Conservation (phyloP, 768 basidiomycete species). For the Lactarius sp. region DNA sequence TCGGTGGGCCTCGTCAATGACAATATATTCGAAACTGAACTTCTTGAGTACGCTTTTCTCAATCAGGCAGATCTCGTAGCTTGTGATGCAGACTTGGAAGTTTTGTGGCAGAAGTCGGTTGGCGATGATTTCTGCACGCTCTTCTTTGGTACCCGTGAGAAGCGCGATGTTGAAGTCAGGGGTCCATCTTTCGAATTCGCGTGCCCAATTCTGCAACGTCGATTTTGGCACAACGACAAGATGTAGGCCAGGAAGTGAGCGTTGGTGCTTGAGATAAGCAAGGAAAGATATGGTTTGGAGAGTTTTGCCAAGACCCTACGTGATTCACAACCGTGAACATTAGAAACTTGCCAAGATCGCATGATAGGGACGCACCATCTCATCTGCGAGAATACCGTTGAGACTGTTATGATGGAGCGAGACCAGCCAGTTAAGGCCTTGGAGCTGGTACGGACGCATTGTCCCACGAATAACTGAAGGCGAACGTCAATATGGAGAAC, state of each 20-base stretch:
- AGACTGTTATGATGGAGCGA: constrained; percentile 93
- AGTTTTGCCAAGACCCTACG: constrained; percentile 93
- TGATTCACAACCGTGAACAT: not conserved
- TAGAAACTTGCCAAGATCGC: constrained; percentile 7
- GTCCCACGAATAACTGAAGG: constrained; percentile 72
- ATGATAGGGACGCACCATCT: constrained; percentile 56
- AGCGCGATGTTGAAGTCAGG: constrained; percentile 80
- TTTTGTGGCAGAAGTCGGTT: constrained; percentile 76
- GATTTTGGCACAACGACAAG: constrained; percentile 98
- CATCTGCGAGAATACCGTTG: constrained; percentile 95
- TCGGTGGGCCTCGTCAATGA: constrained; percentile 97
- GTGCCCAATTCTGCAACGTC: constrained; percentile 93
- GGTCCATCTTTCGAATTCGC: constrained; percentile 90
- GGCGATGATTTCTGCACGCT: constrained; percentile 77
- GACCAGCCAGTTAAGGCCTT: constrained; percentile 97
- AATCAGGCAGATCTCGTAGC: constrained; percentile 95
- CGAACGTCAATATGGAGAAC: not conserved
- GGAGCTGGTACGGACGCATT: constrained; percentile 93
- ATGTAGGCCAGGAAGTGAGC: constrained; percentile 73
- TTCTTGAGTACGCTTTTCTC: constrained; percentile 92
- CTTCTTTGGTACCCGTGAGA: constrained; percentile 85
- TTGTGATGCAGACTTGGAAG: constrained; percentile 93
- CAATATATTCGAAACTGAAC: constrained; percentile 95
- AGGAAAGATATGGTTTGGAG: constrained; percentile 97
- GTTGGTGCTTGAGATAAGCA: constrained; percentile 86